Base-by-base conservation (phyloP, 2,329 filamentous ascomycete species). In the Colletotrichum gigasporum region DNA sequence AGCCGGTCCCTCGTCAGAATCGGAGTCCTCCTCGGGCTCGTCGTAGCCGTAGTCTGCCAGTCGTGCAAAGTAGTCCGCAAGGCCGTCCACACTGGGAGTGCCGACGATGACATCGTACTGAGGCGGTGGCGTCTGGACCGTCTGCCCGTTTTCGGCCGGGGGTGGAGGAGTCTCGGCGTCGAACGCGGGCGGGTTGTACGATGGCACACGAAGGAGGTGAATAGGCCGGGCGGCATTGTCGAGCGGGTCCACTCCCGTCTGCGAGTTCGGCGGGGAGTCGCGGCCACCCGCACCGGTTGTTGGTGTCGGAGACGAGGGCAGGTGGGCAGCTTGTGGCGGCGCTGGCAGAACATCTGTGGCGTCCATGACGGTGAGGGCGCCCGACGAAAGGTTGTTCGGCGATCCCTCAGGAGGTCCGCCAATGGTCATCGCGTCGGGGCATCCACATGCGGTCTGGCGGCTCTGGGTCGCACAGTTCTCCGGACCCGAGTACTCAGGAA, bases 41-140 rank as follows among this genome's bases (percentile, higher is more conserved):
- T 75, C 71, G 18, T 80, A 79, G 2, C 93, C 90, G 59, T 92
- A 91, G 68, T 93, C 86, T 0, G 91, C 91, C 37, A 97, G 79
- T 1, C 94, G 87, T 0, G 90, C 83, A 74, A 97, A 97, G 76
- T 97, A 97, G 72, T 97, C 94, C 2, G 93, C 91, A 47, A 97
- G 76, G 0, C 90, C 78, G 80, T 94, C 76, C 74, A 93, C 82
- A 78, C 88, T 83, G 22, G 87, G 81, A 65, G 86, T 87, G 14
- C 90, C 91, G 1, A 96, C 87, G 35, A 96, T 91, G 3, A 85
- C 83, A 63, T 95, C 92, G 74, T 97, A 97, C 61, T 91, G 88
- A 1, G 94, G 94, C 7, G 94, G 94, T 1, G 94, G 94, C 0
- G 93, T 96, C 68, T 91, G 82, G 14, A 91, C 76, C 1, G 71